phyloP scores from a whole-genome alignment of 257 asterid genomes.

The Avicennia marina region DNA sequence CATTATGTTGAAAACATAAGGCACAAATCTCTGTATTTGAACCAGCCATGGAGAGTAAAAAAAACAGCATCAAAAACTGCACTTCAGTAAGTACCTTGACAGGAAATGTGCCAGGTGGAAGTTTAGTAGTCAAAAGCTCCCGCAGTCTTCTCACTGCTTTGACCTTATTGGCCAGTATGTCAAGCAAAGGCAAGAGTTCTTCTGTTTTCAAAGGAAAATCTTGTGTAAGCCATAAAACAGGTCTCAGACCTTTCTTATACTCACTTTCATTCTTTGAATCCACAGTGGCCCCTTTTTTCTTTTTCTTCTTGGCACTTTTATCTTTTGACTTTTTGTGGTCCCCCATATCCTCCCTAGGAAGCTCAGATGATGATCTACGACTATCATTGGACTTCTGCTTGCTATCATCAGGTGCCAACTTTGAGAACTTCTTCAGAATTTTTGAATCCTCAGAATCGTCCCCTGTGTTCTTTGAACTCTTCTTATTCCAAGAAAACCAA shows the following conservation, averaged over 20 bases:
- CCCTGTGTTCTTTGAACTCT: conserved; percentile 61
- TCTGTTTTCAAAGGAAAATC: conserved; percentile 93
- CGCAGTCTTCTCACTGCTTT: conserved; percentile 93
- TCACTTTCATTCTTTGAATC: conserved; percentile 59
- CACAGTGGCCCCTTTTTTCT: conserved; percentile 56
- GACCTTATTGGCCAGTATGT: conserved; percentile 95
- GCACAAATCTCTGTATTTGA: background rate
- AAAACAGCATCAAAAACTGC: conserved; percentile 8
- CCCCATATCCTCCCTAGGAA: conserved; percentile 55
- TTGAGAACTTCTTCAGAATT: conserved; percentile 69
- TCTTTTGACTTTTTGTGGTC: conserved; percentile 79
- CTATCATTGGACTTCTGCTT: conserved; percentile 55
- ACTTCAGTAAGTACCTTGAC: conserved; percentile 64
- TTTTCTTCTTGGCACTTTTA: conserved; percentile 81
- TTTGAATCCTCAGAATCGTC: conserved; percentile 84
- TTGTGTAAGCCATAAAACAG: conserved; percentile 97
- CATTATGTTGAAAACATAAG: background rate
- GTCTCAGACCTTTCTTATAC: conserved; percentile 91
- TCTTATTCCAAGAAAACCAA: conserved; percentile 93
- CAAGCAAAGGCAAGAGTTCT: conserved; percentile 94
- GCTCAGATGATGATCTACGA: conserved; percentile 67
- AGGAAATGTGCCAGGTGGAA: conserved; percentile 93
- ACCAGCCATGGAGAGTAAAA: conserved; percentile 4
- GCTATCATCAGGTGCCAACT: conserved; percentile 69
- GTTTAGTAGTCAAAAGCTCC: conserved; percentile 93